Evolutionary conservation across 805 yeast genomes (phyloP), one percentile per base, ranked within the genome.

Genomic region (Teunomyces kruisii): DNA sequence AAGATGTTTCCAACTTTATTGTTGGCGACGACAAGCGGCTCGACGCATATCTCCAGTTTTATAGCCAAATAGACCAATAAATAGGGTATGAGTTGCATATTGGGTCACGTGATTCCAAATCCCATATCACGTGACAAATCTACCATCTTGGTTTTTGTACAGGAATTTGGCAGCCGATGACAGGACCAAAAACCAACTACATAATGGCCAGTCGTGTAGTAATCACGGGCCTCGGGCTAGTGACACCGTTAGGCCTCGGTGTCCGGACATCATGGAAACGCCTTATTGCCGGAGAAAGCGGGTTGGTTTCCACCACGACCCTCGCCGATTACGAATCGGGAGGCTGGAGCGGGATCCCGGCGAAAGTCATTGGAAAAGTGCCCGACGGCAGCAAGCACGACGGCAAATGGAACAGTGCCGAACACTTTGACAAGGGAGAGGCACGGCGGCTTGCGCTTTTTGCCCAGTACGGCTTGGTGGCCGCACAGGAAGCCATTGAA

Each of bases 191-290:
- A 9, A 33, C 9, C 13, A 26, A 9, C 30, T 29, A 16, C 8
- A 16, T 16, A 31, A 24, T 37, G 45, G 52, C 53, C 50, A 68
- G 22, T 6, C 3, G 96, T 64, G 96, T 92, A 0, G 97, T 92
- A 1, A 84, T 92, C 1, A 94, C 99, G 0, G 99, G 99, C 0
- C 60, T 94, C 6, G 98, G 98, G 0, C 67, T 87, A 22, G 79
- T 91, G 1, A 80, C 94, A 0, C 99, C 99, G 0, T 67, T 94
- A 3, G 98, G 97, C 0, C 81, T 81, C 5, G 91, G 90, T 0
- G 76, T 72, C 3, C 55, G 56, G 12, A 62, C 61, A 10, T 65
- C 80, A 3, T 87, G 92, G 91, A 41, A 59, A 2, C 70, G 69
- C 13, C 61, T 86, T 5, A 55, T 86, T 1, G 65, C 65, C 0